phyloP scores from a whole-genome alignment of 2,329 filamentous ascomycete genomes.

The Curvularia eragrostidis region DNA sequence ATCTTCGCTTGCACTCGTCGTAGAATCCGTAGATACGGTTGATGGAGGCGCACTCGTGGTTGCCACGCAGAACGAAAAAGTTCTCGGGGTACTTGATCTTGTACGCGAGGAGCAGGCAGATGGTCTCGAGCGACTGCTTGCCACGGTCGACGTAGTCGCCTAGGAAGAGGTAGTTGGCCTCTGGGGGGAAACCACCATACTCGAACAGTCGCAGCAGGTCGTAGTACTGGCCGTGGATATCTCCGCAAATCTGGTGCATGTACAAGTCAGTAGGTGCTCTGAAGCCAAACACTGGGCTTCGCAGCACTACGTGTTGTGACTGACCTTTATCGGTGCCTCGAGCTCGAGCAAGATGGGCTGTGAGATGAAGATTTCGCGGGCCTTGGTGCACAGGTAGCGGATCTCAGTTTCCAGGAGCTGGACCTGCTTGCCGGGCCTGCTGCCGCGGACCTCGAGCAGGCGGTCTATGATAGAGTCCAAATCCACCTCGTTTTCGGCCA shows the following conservation, averaged over 20 bases:
- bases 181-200: constrained; percentile 96
- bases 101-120: constrained; percentile 94
- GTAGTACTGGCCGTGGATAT: constrained; percentile 99
- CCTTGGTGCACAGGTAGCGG: constrained; percentile 96
- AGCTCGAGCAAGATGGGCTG: constrained; percentile 97
- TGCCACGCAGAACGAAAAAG: constrained; percentile 97
- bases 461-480: constrained; percentile 99
- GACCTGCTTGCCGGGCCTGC: constrained; percentile 97
- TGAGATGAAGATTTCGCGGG: constrained; percentile 98
- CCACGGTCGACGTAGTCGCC: constrained; percentile 98
- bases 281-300: constrained; percentile 7
- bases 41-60: constrained; percentile 98
- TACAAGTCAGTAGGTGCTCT: constrained; percentile 22
- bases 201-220: constrained; percentile 97
- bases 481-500: constrained; percentile 91
- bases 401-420: constrained; percentile 97
- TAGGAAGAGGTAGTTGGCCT: constrained; percentile 99
- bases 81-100: constrained; percentile 99
- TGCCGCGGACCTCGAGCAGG: constrained; percentile 95
- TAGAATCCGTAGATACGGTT: constrained; percentile 99
- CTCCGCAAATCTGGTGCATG: constrained; percentile 83
- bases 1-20: constrained; percentile 98
- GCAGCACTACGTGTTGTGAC: constrained; percentile 32
- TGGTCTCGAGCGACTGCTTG: constrained; percentile 98
- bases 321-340: constrained; percentile 98